These are phyloP conservation scores for Salvia rosmarinus DNA, from an alignment of 257 asterid species.

Conservation along the genomic window DNA sequence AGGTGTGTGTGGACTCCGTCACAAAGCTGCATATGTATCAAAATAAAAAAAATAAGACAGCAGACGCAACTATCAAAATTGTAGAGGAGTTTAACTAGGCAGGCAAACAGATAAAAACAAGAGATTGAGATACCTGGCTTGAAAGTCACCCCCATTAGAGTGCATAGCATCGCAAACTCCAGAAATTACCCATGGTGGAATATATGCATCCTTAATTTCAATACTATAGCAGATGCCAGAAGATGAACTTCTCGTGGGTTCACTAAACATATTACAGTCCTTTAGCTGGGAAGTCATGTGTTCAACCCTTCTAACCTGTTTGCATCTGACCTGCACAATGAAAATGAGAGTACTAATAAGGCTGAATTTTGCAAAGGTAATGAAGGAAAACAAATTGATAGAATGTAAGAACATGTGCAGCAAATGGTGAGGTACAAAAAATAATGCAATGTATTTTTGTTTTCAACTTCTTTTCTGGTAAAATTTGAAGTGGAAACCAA, in stretches of 20 bases:
- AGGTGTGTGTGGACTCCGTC: conserved; percentile 61
- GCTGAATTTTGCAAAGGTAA: conserved; percentile 10
- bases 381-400: not conserved
- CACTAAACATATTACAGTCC: conserved; percentile 46
- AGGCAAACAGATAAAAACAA: not conserved
- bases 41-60: conserved; percentile 22
- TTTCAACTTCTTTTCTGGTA: conserved; percentile 3
- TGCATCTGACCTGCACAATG: conserved; percentile 75
- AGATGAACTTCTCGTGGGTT: conserved; percentile 48
- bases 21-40: conserved; percentile 59
- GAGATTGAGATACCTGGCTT: conserved; percentile 68
- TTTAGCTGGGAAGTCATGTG: conserved; percentile 47
- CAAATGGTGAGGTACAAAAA: conserved; percentile 14
- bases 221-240: conserved; percentile 70
- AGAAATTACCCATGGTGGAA: conserved; percentile 88
- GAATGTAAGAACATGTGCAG: not conserved
- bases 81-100: too few species aligned
- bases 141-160: conserved; percentile 65
- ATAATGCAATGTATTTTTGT: not conserved
- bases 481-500: conserved; percentile 12
- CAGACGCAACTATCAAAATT: not conserved
- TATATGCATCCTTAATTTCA: conserved; percentile 72
- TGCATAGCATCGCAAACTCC: conserved; percentile 68
- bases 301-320: conserved; percentile 76
- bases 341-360: conserved; percentile 21